Conservation (phyloP, 176 grass and related monocot genomes). For the Musa troglodytarum region DNA sequence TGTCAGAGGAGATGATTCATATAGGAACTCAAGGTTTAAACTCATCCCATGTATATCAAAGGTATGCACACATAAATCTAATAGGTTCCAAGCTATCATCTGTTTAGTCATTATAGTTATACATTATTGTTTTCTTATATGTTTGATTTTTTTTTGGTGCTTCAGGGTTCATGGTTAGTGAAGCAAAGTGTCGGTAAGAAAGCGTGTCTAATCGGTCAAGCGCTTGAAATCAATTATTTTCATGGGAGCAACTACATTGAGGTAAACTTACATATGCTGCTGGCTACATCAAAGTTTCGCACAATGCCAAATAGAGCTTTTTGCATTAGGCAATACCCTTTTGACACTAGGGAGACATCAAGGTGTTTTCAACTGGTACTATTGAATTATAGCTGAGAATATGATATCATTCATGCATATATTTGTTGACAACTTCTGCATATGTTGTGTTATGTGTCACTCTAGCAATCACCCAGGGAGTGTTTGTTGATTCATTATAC, state of each 20-base stretch:
- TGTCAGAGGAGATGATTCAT: conserved; percentile 88
- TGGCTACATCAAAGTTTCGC: background rate
- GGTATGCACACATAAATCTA: conserved; percentile 23
- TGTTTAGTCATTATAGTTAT: background rate
- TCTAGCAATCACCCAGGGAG: no score
- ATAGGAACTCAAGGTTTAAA: conserved; percentile 99
- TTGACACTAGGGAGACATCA: background rate
- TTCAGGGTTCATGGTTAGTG: conserved; percentile 97
- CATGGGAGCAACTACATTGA: conserved; percentile 90
- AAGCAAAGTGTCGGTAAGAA: conserved; percentile 99
- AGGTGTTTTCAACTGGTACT: background rate
- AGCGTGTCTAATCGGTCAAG: conserved; percentile 93
- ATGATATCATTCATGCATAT: no score
- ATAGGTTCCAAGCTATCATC: background rate
- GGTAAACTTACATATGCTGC: conserved; percentile 27
- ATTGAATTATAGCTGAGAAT: background rate
- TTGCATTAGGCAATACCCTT: background rate
- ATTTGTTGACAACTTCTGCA: no score
- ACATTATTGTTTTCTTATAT: background rate
- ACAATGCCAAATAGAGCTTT: background rate
- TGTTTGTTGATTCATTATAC: no score
- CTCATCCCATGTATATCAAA: conserved; percentile 98
- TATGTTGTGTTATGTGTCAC: no score
- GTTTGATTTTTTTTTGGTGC: background rate
- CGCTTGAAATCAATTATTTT: conserved; percentile 92